phyloP scores from a whole-genome alignment of 352 stramenopile genomes.

The Pilasporangium apinafurcum region DNA sequence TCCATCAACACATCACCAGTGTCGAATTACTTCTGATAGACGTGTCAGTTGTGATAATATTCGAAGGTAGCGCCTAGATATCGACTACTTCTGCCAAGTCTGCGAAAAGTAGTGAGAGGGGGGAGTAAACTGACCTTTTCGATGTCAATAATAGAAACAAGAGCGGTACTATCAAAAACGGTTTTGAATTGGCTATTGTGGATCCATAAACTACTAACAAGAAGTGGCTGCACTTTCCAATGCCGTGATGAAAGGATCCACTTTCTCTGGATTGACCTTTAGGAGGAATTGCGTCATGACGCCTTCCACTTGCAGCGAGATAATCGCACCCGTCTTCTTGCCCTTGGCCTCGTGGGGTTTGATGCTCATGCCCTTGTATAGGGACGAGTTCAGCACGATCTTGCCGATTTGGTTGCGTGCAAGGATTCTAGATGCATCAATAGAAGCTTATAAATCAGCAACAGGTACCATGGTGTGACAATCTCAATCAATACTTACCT shows the following conservation, averaged over 20 bases:
- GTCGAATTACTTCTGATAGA: no score
- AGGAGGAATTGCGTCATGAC: constrained; percentile 64
- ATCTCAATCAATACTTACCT: constrained; percentile 17
- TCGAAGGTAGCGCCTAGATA: no score
- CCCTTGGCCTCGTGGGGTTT: constrained; percentile 62
- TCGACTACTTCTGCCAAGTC: no score
- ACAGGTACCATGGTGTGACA: neutral
- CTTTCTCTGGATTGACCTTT: constrained; percentile 61
- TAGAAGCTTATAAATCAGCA: constrained; percentile 1
- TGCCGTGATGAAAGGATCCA: constrained; percentile 53
- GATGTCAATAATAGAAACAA: no score
- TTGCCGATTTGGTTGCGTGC: constrained; percentile 84
- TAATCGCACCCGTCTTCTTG: constrained; percentile 66
- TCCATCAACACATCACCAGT: no score
- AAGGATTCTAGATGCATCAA: constrained; percentile 37
- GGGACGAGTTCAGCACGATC: constrained; percentile 74
- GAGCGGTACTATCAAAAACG: no score
- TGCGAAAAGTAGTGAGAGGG: no score
- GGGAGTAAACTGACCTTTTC: no score
- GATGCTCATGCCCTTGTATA: constrained; percentile 76
- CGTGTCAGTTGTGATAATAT: no score
- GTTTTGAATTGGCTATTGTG: no score
- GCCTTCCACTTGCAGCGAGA: constrained; percentile 58
- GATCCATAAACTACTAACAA: neutral
- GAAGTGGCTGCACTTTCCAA: constrained; percentile 26